Base-by-base conservation (phyloP, 106 monocot genomes). In the Dactylorhiza incarnata region DNA sequence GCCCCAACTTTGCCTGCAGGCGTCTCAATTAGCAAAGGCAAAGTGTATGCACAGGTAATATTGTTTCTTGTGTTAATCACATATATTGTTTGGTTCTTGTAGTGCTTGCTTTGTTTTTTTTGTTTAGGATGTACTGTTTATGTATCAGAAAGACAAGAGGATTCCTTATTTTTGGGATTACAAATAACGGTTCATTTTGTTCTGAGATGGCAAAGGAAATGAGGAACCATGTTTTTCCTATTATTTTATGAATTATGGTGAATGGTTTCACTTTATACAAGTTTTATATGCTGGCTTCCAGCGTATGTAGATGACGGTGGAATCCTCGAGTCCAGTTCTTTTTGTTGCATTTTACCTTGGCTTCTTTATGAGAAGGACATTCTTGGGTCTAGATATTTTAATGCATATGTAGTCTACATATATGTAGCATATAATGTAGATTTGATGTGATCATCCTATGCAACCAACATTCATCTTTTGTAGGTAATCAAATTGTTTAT, bases 41-140 rank as follows among this genome's bases (percentile, higher is more conserved):
- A 83, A 82, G 66, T 80, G 45, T 78, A 75, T 72, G 85, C 87
- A 14, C 86, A 89, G 94, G 94, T 94, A 71, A 62, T 20, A 12
- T 22, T 48, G 4, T 49, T 72, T 72, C 5, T 70, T 72, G 13
- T 9, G 10, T 4, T 49, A 72, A 72, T 13, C 49, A 49, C 8
- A 11, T 23, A n/a, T 5, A 49, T 6, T 72, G 20, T 49, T 12
- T 72, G 9, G 22, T 23, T 20, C 15, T 16, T 44, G 6, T 46
- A 17, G 5, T 70, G 16, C 43, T 7, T 46, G 43, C 10, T 65
- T 7, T 25, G 9, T 20, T 65, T 24, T 6, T 24, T 25, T 65
- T 24, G 7, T 65, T 26, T 65, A 68, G 5, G 45, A 15, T 45
- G 63, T 46, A 45, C 69, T 25, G n/a, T 17, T 45, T 46, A 3